Percentiles rank a stretch among this genome's conserved stretches.
phyloP scores from a whole-genome alignment of 1,139 yeast genomes.

The Blastobotrys illinoisensis region DNA sequence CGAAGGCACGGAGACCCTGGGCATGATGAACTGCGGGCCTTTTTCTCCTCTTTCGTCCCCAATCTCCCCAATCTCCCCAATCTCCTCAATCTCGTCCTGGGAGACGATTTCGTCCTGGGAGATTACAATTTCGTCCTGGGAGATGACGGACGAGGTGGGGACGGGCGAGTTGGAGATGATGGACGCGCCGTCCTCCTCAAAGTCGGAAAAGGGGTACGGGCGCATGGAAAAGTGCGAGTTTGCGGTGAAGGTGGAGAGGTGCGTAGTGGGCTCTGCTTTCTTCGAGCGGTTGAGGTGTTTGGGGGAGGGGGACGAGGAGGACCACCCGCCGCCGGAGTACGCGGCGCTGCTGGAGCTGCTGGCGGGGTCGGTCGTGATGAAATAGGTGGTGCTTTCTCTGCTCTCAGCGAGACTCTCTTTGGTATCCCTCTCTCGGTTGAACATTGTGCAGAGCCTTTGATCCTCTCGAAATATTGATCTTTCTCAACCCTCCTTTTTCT shows the following conservation, averaged over 20 bases:
- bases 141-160: not conserved
- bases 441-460: no score
- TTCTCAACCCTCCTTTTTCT: no score
- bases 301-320: not conserved
- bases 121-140: not conserved
- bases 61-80: no score
- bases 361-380: conserved; percentile 19
- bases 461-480: no score
- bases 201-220: not conserved
- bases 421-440: no score
- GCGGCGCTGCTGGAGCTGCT: conserved; percentile 2
- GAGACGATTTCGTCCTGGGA: not conserved
- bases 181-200: not conserved
- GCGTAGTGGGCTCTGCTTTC: not conserved
- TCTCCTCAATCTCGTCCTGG: no score
- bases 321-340: not conserved
- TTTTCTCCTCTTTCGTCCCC: not conserved
- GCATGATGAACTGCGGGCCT: conserved; percentile 23
- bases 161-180: not conserved
- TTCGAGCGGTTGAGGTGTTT: not conserved
- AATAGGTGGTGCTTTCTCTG: conserved; percentile 16
- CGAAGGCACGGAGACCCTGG: conserved; percentile 24
- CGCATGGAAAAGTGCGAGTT: not conserved
- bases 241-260: not conserved
- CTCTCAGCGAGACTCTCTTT: no score